Base-by-base conservation (phyloP, 2,329 filamentous ascomycete genomes). In the Ilyonectria destructans region DNA sequence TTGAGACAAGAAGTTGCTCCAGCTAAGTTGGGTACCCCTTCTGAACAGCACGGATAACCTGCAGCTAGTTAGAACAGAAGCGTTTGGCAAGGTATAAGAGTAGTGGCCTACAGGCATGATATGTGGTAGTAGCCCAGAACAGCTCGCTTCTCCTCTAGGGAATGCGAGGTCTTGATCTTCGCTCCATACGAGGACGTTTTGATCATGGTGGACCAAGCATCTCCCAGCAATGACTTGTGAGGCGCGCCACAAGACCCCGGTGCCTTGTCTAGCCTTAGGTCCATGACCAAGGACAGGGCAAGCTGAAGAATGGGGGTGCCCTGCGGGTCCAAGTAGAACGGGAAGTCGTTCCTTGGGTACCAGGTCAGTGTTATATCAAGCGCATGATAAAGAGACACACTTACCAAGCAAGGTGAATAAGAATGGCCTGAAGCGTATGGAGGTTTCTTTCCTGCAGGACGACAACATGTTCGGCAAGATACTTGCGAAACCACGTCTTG, bases 111-210 rank as follows among this genome's bases (percentile, higher is more conserved):
- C 80, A 82, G 54, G 0, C 78, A 80, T 6, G 78, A 77, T 2
- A 82, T 57, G 26, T 83, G 83, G 46, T 81, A 85, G 57, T 79
- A 78, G 0, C 82, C 84, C 1, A 85, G 68, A 3, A 82, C 73
- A 0, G 83, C 78, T 0, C 84, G 79, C 69, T 82, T 81, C 37
- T 85, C 82, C 0, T 80, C 77, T 0, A 77, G 62, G 3, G 77
- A 77, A 15, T 81, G 81, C 1, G 74, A 59, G 0, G 51, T 48
- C 19, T 71, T 75, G 2, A 66, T 6, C 52, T 68, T 62, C 0
- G 66, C 66, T 2, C 69, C 58, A 13, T 54, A 70, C 0, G 71
- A 55, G 8, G 52, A 69, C 0, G 71, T 33, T 5, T 73, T 74
- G 13, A 67, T 65, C 15, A 77, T 66, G 0, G 74, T 71, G 0